Conservation (phyloP, 768 basidiomycete species). For the Rhizopogon roseolus region DNA sequence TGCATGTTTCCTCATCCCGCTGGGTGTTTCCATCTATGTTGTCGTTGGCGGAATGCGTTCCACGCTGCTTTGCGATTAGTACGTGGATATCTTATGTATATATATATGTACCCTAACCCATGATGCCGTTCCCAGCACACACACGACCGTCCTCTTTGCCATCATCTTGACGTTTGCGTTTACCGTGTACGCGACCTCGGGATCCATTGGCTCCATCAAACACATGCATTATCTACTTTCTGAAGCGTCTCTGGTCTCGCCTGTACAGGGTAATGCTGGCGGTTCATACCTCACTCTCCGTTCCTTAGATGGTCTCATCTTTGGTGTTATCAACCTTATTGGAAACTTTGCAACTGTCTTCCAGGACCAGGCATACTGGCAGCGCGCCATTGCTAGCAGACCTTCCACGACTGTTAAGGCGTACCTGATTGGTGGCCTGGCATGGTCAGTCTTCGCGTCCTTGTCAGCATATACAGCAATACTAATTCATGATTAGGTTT, state of each 20-base stretch:
- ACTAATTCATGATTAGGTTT: conserved; percentile 42
- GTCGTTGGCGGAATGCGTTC: conserved; percentile 85
- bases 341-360: conserved; percentile 75
- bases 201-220: conserved; percentile 72
- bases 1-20: conserved; percentile 86
- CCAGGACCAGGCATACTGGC: conserved; percentile 82
- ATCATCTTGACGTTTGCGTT: conserved; percentile 78
- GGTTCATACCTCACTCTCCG: conserved; percentile 85
- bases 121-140: conserved; percentile 47
- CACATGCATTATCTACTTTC: conserved; percentile 79
- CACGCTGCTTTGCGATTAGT: conserved; percentile 85
- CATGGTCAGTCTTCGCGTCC: conserved; percentile 52
- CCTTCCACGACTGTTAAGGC: conserved; percentile 88
- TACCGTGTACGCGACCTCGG: conserved; percentile 76
- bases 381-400: conserved; percentile 83
- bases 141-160: conserved; percentile 80
- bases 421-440: conserved; percentile 82
- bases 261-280: conserved; percentile 76
- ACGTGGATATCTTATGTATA: conserved; percentile 26
- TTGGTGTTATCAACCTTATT: conserved; percentile 83
- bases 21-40: conserved; percentile 86
- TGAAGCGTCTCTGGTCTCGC: conserved; percentile 45
- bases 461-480: neutral
- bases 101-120: neutral
- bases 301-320: conserved; percentile 72